phyloP scores from a whole-genome alignment of 163 green algal species.

The Chloromonas sp. region DNA sequence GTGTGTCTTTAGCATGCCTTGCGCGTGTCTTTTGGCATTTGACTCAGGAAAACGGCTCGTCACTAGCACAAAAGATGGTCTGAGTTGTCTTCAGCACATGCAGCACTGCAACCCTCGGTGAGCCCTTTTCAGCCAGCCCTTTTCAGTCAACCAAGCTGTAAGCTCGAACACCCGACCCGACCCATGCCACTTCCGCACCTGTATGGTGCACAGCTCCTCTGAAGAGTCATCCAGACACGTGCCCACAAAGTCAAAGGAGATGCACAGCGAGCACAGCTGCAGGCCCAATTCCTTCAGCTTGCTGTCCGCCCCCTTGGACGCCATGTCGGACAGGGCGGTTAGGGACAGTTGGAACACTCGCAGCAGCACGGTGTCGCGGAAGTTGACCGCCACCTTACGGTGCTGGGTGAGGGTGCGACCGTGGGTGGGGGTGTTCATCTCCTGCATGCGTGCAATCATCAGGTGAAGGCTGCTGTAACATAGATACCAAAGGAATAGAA shows the following conservation, averaged over 20 bases:
- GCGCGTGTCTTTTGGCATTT: too few species aligned
- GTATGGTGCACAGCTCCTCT: constrained; percentile 94
- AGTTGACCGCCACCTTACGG: constrained; percentile 88
- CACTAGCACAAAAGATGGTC: too few species aligned
- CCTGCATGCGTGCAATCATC: constrained; percentile 16
- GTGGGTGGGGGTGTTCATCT: constrained; percentile 83
- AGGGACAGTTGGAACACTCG: constrained; percentile 1
- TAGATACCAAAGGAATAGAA: too few species aligned
- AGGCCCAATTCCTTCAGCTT: constrained; percentile 76
- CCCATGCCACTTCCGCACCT: constrained; percentile 52
- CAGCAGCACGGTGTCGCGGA: constrained; percentile 63
- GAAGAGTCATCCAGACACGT: constrained; percentile 91
- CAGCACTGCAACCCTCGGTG: too few species aligned
- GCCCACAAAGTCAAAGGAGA: constrained; percentile 98
- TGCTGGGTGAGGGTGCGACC: constrained; percentile 91
- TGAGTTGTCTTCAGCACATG: too few species aligned
- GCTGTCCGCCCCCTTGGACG: constrained; percentile 43
- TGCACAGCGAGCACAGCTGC: constrained; percentile 72
- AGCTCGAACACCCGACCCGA: too few species aligned
- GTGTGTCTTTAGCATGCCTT: too few species aligned
- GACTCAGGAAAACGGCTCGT: too few species aligned
- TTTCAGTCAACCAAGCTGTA: too few species aligned
- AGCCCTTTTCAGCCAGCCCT: too few species aligned
- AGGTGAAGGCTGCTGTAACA: too few species aligned
- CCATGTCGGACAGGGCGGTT: constrained; percentile 38